These are phyloP conservation scores for Crithidia expoeki DNA, from an alignment of 208 protist species.

Conservation along the genomic window DNA sequence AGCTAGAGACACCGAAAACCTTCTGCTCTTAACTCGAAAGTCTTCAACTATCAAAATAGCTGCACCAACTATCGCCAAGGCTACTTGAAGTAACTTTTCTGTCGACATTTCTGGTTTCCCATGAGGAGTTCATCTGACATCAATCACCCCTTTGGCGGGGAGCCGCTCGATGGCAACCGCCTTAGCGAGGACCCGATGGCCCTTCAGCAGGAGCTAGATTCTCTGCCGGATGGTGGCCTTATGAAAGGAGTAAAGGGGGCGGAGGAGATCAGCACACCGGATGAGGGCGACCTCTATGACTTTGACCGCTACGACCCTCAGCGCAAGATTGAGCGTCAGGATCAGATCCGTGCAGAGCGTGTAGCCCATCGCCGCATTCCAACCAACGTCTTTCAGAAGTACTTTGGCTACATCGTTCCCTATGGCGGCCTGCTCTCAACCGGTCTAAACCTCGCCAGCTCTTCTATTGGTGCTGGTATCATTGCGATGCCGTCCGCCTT, in stretches of 20 bases:
- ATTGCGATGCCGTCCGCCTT: slow-evolving; percentile 64
- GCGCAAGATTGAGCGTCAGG: slow-evolving; percentile 15
- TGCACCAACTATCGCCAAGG: too few relatives aligned
- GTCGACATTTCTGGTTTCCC: not conserved
- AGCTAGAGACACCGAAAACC: too few relatives aligned
- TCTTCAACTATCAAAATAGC: too few relatives aligned
- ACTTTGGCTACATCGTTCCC: slow-evolving; percentile 50
- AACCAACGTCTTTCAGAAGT: slow-evolving; percentile 30
- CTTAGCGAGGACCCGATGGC: slow-evolving; percentile 1
- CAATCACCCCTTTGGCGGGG: not conserved
- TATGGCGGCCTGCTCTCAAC: slow-evolving; percentile 55
- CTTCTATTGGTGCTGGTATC: slow-evolving; percentile 66
- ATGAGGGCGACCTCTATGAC: slow-evolving; percentile 10
- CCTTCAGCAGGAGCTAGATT: not conserved
- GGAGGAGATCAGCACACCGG: slow-evolving; percentile 12
- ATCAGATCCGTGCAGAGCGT: slow-evolving; percentile 27
- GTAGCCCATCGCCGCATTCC: slow-evolving; percentile 36
- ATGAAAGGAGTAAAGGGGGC: not conserved
- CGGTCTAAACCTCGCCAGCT: slow-evolving; percentile 55
- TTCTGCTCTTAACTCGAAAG: too few relatives aligned
- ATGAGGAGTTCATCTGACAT: slow-evolving; percentile 7
- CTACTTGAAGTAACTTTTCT: too few relatives aligned
- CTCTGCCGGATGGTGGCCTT: not conserved
- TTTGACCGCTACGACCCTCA: slow-evolving; percentile 22
- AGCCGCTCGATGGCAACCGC: not conserved